These are phyloP conservation scores for Leptodermis oblonga DNA, from an alignment of 257 asterid genomes.

Conservation along the genomic window DNA sequence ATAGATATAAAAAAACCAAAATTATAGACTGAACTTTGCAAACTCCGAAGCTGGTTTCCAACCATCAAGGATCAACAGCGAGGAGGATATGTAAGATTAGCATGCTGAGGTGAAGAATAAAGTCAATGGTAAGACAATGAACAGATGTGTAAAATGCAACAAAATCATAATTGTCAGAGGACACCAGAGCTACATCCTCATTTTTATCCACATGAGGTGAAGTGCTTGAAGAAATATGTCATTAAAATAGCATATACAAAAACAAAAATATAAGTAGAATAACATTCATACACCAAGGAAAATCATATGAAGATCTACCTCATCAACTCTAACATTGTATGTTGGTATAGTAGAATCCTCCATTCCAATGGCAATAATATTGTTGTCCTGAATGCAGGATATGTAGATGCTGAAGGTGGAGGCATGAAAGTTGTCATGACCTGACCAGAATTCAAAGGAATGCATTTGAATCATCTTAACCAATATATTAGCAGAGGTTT, in stretches of 20 bases:
- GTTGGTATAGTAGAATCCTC: slow-evolving; percentile 83
- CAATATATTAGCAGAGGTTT: too few relatives aligned
- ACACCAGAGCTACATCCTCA: neutral
- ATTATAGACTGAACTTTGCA: neutral
- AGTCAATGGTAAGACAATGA: neutral
- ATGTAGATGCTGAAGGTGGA: slow-evolving; percentile 93
- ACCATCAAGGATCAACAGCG: neutral
- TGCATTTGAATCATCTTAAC: slow-evolving; percentile 17
- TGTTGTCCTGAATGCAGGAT: slow-evolving; percentile 85
- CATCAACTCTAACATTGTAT: slow-evolving; percentile 84
- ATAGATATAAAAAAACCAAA: neutral
- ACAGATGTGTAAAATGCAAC: neutral
- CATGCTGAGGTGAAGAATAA: neutral
- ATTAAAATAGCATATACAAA: neutral
- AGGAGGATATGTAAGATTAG: neutral
- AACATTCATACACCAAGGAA: neutral
- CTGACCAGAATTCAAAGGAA: slow-evolving; percentile 36
- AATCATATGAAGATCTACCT: too few relatives aligned
- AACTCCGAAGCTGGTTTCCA: too few relatives aligned
- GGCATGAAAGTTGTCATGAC: slow-evolving; percentile 97
- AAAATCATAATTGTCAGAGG: neutral
- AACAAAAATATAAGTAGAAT: neutral
- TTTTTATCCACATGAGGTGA: neutral
- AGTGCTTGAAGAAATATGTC: neutral
- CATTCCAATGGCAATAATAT: slow-evolving; percentile 87